A percentile compares a stretch with the other conserved stretches of the same genome.
Conservation (phyloP, 176 grass and related monocot species). For the Eremochloa ophiuroides region DNA sequence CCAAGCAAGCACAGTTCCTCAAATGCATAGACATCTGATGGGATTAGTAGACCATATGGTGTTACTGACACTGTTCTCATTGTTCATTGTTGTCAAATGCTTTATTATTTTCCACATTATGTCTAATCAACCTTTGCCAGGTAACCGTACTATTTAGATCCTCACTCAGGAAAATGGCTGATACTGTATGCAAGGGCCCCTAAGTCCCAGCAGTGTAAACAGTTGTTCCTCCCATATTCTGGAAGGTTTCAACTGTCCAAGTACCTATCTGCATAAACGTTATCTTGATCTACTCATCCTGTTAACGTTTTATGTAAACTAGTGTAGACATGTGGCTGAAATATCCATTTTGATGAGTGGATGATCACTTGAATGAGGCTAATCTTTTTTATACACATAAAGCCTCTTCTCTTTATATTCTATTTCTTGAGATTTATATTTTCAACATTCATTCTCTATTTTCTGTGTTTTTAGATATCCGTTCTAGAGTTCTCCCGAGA, state of each 20-base stretch:
- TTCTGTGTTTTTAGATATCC: slow-evolving; percentile 63
- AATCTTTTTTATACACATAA: background rate
- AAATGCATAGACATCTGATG: background rate
- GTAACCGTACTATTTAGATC: background rate
- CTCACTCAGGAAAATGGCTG: background rate
- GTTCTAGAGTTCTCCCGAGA: slow-evolving; percentile 93
- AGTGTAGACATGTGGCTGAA: background rate
- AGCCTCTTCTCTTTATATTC: background rate
- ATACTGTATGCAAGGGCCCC: slow-evolving; percentile 10
- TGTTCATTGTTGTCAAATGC: slow-evolving; percentile 1
- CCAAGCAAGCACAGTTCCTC: background rate
- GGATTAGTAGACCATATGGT: background rate
- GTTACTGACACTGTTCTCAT: background rate
- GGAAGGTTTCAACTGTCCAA: background rate
- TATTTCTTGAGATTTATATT: slow-evolving; percentile 20
- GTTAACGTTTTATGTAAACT: background rate
- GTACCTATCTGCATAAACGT: background rate
- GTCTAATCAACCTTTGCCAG: background rate
- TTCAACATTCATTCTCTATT: slow-evolving; percentile 21
- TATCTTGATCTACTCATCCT: background rate
- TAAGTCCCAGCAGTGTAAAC: background rate
- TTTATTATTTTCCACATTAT: background rate
- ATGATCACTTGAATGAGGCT: background rate
- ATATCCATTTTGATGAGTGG: background rate
- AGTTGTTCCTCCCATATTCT: slow-evolving; percentile 7